Evolutionary conservation across 805 yeast genomes (phyloP), one percentile per base, ranked within the genome.

Genomic region (Yarrowia sp.): DNA sequence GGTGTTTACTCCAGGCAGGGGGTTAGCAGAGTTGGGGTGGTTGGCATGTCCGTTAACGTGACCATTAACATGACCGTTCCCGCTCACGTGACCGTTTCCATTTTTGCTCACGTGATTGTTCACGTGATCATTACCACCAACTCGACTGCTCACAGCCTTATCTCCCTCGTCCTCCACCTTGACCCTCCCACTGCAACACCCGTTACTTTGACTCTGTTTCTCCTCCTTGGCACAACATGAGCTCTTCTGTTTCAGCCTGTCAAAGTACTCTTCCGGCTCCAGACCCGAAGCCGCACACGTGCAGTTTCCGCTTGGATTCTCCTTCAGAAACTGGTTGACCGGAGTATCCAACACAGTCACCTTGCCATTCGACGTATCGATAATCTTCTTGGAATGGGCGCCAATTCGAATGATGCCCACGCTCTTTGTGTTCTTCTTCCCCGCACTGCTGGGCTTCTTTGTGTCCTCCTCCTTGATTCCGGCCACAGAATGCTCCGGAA

Each of bases 341-440:
- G 67, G 67, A 2, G 67, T 49, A 7, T 69, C 71, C 43, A 73
- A 52, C 11, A 73, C 73, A 38, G 68, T 68, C 38, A 74, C 73
- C 10, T 64, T 56, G 16, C 74, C 74, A 22, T 68, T 71, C 8
- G 68, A 61, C 1, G 74, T 71, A 38, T 74, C 75, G 26, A 73
- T 74, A 16, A 71, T 53, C 49, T 71, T 72, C 64, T 72, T 74
- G 43, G 69, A 49, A 63, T 73, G 73, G 7, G 68, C 49, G 12
- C 72, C 73, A 8, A 72, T 70, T 8, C 72, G 75, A 9, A 72
- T 65, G 19, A 55, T 50, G 14, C 72, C 72, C 52, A 70, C 71
- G 2, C 71, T 59, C 42, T 55, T 70, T n/a, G 65, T 42, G 22
- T 12, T 43, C n/a, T 69, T 61, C 11, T 58, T 58, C n/a, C 35